Evolutionary conservation across 2,329 filamentous ascomycete species (phyloP).

Genomic region (Penicillium sclerotiorum): DNA sequence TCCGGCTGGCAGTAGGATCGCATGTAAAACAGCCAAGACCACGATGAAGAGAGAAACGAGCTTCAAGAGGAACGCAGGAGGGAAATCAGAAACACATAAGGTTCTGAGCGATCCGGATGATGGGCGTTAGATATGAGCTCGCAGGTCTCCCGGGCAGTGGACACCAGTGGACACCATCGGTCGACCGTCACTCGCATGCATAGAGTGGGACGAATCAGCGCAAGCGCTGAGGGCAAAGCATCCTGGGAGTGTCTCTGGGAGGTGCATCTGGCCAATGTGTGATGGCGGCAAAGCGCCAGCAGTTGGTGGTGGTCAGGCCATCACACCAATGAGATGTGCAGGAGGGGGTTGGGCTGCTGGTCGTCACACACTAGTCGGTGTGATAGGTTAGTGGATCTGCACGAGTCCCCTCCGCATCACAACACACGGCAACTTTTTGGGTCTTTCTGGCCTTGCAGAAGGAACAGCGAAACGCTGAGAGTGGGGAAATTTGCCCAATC

Average conservation of each 20-base stretch:
- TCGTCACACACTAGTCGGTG: conserved; percentile 40
- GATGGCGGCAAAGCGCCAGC: conserved; percentile 38
- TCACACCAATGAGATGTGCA: conserved; percentile 32
- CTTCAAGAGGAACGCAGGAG: conserved; percentile 15
- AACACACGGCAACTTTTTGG: conserved; percentile 8
- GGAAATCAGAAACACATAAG: conserved; percentile 16
- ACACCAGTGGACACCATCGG: too few relatives aligned
- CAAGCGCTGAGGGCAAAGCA: conserved; percentile 22
- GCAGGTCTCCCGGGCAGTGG: conserved; percentile 13
- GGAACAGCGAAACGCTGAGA: conserved; percentile 15
- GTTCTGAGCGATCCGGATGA: conserved; percentile 27
- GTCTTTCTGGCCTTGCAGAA: conserved; percentile 2
- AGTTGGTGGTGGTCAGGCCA: conserved; percentile 19
- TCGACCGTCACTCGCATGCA: conserved; percentile 25
- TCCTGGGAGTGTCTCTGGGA: conserved; percentile 29
- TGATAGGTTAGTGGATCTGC: conserved; percentile 36
- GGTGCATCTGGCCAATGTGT: conserved; percentile 41
- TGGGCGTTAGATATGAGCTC: conserved; percentile 35
- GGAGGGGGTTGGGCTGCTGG: conserved; percentile 23
- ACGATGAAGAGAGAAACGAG: conserved; percentile 1
- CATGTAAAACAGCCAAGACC: conserved; percentile 24
- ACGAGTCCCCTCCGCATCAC: conserved; percentile 22
- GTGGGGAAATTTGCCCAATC: background rate
- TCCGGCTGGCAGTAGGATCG: conserved; percentile 39
- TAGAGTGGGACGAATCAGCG: conserved; percentile 34